Conservation (phyloP, 2,329 filamentous ascomycete genomes). For the Colletotrichum endophyticum region DNA sequence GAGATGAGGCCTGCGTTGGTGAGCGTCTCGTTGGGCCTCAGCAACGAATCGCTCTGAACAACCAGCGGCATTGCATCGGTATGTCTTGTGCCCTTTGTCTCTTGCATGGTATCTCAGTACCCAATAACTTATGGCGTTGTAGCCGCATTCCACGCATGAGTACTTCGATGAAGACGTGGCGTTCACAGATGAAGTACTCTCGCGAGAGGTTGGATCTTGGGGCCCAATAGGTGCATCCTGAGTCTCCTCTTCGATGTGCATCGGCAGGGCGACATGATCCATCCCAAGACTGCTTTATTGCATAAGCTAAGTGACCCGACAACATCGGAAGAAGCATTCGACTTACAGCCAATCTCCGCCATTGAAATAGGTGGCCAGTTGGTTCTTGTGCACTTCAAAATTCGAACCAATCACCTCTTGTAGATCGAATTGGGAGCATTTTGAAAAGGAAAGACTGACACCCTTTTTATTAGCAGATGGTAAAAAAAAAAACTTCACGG, state of each 20-base stretch:
- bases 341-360: not conserved
- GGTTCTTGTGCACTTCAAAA: too few relatives aligned
- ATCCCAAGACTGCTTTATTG: not conserved
- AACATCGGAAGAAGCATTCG: not conserved
- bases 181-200: not conserved
- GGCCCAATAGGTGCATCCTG: not conserved
- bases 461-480: slow-evolving; percentile 35
- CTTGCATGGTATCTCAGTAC: not conserved
- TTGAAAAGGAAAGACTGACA: too few relatives aligned
- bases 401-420: too few relatives aligned
- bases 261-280: not conserved
- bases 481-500: slow-evolving; percentile 33
- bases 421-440: too few relatives aligned
- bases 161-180: not conserved
- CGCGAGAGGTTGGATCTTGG: not conserved
- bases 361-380: not conserved
- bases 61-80: not conserved
- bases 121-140: too few relatives aligned
- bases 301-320: not conserved
- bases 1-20: not conserved
- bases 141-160: not conserved
- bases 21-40: not conserved
- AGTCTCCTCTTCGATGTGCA: not conserved
- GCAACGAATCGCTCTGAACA: not conserved
- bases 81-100: not conserved